Percentiles rank a stretch among this genome's conserved stretches.
These are phyloP conservation scores for Parascedosporium putredinis DNA, from an alignment of 2,329 filamentous ascomycete genomes.

Conservation along the genomic window DNA sequence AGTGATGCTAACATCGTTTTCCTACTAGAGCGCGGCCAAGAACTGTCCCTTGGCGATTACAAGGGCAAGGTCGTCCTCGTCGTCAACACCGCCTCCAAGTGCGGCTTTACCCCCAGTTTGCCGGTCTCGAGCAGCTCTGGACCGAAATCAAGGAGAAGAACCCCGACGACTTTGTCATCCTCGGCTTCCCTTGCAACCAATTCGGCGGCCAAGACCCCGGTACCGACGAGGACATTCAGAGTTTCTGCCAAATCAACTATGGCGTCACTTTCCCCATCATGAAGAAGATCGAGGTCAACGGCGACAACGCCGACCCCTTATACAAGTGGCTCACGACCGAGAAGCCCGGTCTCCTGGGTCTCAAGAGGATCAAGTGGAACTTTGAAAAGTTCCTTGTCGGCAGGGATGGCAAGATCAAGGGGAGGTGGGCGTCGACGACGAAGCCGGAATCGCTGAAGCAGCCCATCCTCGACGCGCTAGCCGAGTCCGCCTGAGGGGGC, in stretches of 20 bases:
- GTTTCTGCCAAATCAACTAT: slow-evolving; percentile 88
- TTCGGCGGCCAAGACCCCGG: slow-evolving; percentile 88
- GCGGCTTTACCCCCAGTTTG: slow-evolving; percentile 98
- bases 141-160: slow-evolving; percentile 60
- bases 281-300: slow-evolving; percentile 91
- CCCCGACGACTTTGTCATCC: slow-evolving; percentile 68
- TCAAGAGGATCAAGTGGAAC: slow-evolving; percentile 97
- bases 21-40: slow-evolving; percentile 44
- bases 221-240: slow-evolving; percentile 67
- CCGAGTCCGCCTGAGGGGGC: slow-evolving; percentile 4
- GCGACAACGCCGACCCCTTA: slow-evolving; percentile 65
- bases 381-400: slow-evolving; percentile 97
- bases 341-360: slow-evolving; percentile 73
- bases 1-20: not conserved
- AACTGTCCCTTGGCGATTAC: slow-evolving; percentile 60
- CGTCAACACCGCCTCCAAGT: slow-evolving; percentile 98
- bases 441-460: slow-evolving; percentile 76
- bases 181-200: slow-evolving; percentile 98
- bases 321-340: slow-evolving; percentile 65
- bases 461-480: slow-evolving; percentile 63
- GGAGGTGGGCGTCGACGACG: slow-evolving; percentile 76
- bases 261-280: slow-evolving; percentile 86
- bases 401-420: slow-evolving; percentile 74
- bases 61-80: slow-evolving; percentile 89
- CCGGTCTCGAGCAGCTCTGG: slow-evolving; percentile 83